Base-by-base conservation (phyloP, 805 yeast genomes). In the Diddensiella transvaalensis region DNA sequence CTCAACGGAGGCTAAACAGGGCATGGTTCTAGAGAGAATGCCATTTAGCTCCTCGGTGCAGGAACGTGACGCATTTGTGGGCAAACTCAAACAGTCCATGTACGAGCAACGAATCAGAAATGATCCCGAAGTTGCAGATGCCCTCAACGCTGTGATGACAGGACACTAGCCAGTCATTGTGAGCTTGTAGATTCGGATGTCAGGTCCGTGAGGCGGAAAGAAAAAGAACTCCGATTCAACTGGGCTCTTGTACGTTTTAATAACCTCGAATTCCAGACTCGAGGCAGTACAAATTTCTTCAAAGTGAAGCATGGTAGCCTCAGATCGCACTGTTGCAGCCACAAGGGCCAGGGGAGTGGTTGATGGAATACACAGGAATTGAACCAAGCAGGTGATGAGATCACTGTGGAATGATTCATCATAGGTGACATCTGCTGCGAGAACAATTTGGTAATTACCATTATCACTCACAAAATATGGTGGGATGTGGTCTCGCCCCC, bases 351-450 rank as follows among this genome's bases (percentile, higher is more conserved):
- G 1, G 40, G 62, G 41, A 29, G 45, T 11, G 26, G 26, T 22
- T n/a, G n/a, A n/a, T 4, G 40, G 15, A 61, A 53, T 37, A 23
- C 21, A 32, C 18, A 53, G 19, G 57, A 62, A 44, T 56, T 59
- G 47, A 11, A 21, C 52, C 2, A 85, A 60, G 8, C 82, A 76
- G 3, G 60, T 51, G n/a, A 79, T 73, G 36, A 90, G 70, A 21
- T 66, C 66, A 0, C 81, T 80, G 18, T 87, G 72, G 2, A 80
- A 71, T 2, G 75, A 67, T 2, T 79, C 62, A 59, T 90, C 97
- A 64, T 86, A 90, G 0, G 96, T 87, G 11, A 90, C 87, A 64
- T 90, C 98, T 0, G 96, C 93, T 0, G 90, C 96, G 2, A 87
- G 60, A 0, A 88, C 67, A 1, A 82, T 63, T 56, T 82, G 80